These are phyloP conservation scores for Pythium oligandrum DNA, from an alignment of 352 stramenopile genomes.

Conservation along the genomic window DNA sequence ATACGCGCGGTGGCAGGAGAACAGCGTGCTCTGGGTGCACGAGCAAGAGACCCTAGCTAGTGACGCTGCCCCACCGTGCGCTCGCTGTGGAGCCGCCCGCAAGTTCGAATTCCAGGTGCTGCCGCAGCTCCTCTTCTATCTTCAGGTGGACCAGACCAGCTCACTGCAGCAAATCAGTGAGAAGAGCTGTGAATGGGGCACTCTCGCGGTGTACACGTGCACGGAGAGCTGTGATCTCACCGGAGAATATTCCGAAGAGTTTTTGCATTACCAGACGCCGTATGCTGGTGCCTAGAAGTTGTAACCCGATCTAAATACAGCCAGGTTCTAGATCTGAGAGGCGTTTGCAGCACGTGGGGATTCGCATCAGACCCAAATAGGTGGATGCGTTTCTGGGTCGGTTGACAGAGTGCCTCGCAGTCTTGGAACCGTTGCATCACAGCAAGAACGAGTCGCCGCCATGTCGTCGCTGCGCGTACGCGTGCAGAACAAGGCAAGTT, in stretches of 20 bases:
- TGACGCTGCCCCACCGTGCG: slow-evolving; percentile 59
- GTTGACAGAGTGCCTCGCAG: no score
- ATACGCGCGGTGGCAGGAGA: slow-evolving; percentile 88
- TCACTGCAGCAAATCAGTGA: slow-evolving; percentile 47
- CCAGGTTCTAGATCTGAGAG: no score
- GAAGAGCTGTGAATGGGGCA: slow-evolving; percentile 89
- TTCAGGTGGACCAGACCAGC: slow-evolving; percentile 71
- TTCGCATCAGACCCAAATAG: no score
- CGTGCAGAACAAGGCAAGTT: slow-evolving; percentile 61
- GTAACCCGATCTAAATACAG: no score
- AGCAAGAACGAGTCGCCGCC: not conserved
- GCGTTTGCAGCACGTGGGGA: no score
- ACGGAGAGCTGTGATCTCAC: slow-evolving; percentile 81
- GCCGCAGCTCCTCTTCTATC: slow-evolving; percentile 92
- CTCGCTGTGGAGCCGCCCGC: slow-evolving; percentile 72
- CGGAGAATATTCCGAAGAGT: slow-evolving; percentile 51
- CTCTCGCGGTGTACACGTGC: slow-evolving; percentile 91
- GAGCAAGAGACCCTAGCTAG: slow-evolving; percentile 35
- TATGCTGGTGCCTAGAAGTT: slow-evolving; percentile 37
- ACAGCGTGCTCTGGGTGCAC: slow-evolving; percentile 87
- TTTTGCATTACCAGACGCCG: slow-evolving; percentile 69
- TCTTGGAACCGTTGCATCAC: no score
- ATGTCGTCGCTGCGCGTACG: slow-evolving; percentile 79
- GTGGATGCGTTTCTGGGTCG: no score
- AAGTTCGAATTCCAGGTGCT: slow-evolving; percentile 95